Conservation (phyloP, 805 yeast genomes). For the Metschnikowia sp. region DNA sequence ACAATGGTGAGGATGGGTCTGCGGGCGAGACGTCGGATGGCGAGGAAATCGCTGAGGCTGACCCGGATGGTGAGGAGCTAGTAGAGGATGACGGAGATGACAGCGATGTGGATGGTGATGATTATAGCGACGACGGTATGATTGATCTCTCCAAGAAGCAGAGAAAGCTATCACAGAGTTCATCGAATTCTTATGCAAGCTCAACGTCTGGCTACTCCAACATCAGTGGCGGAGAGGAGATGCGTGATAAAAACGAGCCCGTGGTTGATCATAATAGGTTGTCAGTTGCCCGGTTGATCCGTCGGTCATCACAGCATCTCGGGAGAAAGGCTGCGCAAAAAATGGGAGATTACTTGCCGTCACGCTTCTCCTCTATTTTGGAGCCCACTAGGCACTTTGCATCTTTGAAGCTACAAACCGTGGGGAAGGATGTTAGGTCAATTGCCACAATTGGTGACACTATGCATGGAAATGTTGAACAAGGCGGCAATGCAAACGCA, state of each 20-base stretch:
- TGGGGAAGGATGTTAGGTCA: slow-evolving; percentile 39
- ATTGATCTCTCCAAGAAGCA: slow-evolving; percentile 27
- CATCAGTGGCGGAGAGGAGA: slow-evolving; percentile 20
- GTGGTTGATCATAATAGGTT: slow-evolving; percentile 66
- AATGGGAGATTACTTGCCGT: slow-evolving; percentile 84
- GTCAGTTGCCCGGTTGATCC: slow-evolving; percentile 69
- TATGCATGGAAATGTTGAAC: too few relatives aligned
- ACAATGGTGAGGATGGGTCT: too few relatives aligned
- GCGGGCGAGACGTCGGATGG: too few relatives aligned
- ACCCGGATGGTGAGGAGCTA: slow-evolving; percentile 21
- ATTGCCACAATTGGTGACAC: slow-evolving; percentile 20
- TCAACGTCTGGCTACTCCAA: slow-evolving; percentile 27
- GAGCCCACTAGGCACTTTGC: slow-evolving; percentile 95
- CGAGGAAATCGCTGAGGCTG: slow-evolving; percentile 6
- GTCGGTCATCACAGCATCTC: slow-evolving; percentile 73
- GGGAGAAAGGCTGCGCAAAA: slow-evolving; percentile 83
- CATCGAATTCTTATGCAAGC: slow-evolving; percentile 34
- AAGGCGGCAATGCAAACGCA: too few relatives aligned
- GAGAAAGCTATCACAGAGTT: slow-evolving; percentile 38
- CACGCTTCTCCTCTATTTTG: slow-evolving; percentile 72
- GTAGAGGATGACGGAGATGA: slow-evolving; percentile 23
- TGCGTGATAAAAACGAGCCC: slow-evolving; percentile 47
- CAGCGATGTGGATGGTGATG: slow-evolving; percentile 27
- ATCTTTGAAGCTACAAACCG: slow-evolving; percentile 60
- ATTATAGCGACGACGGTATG: slow-evolving; percentile 24